Evolutionary conservation across 1,284 basidiomycete genomes (phyloP), one percentile per base, ranked within the genome.

Genomic region (Somion occarium): DNA sequence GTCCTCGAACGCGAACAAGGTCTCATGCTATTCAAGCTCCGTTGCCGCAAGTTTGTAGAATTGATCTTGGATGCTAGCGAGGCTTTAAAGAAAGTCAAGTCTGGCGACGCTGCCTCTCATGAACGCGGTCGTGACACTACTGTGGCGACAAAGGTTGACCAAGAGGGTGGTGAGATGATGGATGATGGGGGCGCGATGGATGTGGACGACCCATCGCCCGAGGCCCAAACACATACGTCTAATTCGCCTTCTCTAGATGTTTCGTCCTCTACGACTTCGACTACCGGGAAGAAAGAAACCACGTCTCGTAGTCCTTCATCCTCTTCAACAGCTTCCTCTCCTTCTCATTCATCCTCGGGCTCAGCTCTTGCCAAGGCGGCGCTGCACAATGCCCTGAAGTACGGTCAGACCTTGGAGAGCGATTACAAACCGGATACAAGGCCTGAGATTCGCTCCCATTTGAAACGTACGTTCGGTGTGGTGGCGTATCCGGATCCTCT

Each of bases 31-130:
- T 86, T 91, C 70, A 88, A 87, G 64, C 67, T 92, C 58, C 79
- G 84, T 23, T 91, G 88, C 67, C 76, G 88, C 56, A 88, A 87
- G 65, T 91, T 93, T 60, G 80, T 93, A 39, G 91, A 93, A 65
- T 74, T 91, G 26, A 78, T 88, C 12, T 62, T 91, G 56, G 78
- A 80, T 53, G 81, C 86, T 5, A 76, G 80, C 12, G 85, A 85
- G 53, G 70, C 85, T 55, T 76, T 80, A 67, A 80, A 83, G 68
- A 74, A 68, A 59, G 76, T 80, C 70, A 73, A 73, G 50, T 64
- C 27, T 68, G 30, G 30, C 30, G 30, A 34, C 15, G 30, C 15
- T 7, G 30, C 7, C 30, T 7, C 7, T 15, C 55, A 53, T 42
- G 64, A 58, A 53, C 37, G 76, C 11, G 81, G 30, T 7, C 7